Percentiles rank a stretch among this genome's conserved stretches.
phyloP scores from a whole-genome alignment of 768 basidiomycete genomes.

The Flagelloscypha sp. region DNA sequence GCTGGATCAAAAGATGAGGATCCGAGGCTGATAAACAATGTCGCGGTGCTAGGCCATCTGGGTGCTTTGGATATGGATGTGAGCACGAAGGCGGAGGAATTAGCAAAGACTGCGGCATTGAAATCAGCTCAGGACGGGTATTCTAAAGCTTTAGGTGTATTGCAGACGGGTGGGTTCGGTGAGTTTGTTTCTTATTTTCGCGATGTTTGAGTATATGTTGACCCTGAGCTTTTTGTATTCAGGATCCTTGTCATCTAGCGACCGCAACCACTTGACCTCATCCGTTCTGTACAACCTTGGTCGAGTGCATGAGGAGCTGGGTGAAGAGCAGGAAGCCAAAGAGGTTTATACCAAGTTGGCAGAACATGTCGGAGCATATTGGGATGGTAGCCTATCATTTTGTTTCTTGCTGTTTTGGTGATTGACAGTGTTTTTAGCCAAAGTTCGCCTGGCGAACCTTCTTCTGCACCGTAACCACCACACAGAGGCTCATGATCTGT shows the following conservation, averaged over 20 bases:
- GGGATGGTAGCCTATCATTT: conserved; percentile 59
- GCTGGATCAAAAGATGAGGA: conserved; percentile 34
- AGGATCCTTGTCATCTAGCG: too few species aligned
- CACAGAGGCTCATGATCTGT: conserved; percentile 77
- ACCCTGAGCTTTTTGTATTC: too few species aligned
- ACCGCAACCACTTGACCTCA: conserved; percentile 71
- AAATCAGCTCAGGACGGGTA: too few species aligned
- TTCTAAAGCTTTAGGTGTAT: too few species aligned
- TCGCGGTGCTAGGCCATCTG: conserved; percentile 67
- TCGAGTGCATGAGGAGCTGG: conserved; percentile 81
- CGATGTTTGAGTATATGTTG: too few species aligned
- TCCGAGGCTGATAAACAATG: conserved; percentile 71
- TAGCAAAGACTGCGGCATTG: too few species aligned
- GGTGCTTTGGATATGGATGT: too few species aligned
- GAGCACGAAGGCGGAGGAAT: too few species aligned
- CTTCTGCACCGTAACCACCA: conserved; percentile 57
- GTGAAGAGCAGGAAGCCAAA: conserved; percentile 62
- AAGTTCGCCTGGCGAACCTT: conserved; percentile 86
- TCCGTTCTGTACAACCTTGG: conserved; percentile 89
- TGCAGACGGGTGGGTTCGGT: too few species aligned
- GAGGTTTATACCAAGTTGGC: conserved; percentile 86
- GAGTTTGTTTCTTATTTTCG: too few species aligned
- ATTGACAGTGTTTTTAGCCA: conserved; percentile 45
- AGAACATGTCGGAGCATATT: conserved; percentile 82
- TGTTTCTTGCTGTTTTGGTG: neutral